phyloP scores from a whole-genome alignment of 805 yeast species.

The Teunomyces atbi region DNA sequence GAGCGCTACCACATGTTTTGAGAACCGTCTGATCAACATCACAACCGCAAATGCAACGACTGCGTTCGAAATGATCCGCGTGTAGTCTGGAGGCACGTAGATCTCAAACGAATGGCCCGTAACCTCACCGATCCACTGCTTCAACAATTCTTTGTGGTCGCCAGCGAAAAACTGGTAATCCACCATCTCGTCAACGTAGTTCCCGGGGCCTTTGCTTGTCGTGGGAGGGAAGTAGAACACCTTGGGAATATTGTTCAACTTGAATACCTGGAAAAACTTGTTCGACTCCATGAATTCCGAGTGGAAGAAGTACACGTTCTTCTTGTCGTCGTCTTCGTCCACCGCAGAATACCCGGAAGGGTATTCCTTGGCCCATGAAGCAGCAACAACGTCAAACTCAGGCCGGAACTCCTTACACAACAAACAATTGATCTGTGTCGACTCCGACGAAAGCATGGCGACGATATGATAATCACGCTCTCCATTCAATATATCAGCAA shows the following conservation, averaged over 20 bases:
- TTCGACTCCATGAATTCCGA: conserved; percentile 68
- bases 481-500: conserved; percentile 53
- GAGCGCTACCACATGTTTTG: conserved; percentile 34
- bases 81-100: conserved; percentile 44
- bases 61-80: conserved; percentile 34
- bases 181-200: conserved; percentile 22
- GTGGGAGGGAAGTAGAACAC: conserved; percentile 61
- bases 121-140: conserved; percentile 31
- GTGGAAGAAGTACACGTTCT: conserved; percentile 61
- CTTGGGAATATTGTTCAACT: conserved; percentile 76
- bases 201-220: conserved; percentile 27
- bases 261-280: conserved; percentile 49
- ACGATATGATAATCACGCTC: conserved; percentile 70
- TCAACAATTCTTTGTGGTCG: conserved; percentile 38
- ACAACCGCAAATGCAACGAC: conserved; percentile 31
- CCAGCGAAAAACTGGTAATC: conserved; percentile 50
- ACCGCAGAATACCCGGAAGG: conserved; percentile 42
- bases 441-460: conserved; percentile 68
- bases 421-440: conserved; percentile 71
- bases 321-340: conserved; percentile 38
- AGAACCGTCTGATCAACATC: conserved; percentile 25
- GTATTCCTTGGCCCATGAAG: conserved; percentile 54
- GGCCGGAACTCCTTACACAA: conserved; percentile 74
- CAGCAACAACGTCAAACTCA: conserved; percentile 55
- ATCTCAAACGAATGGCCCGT: conserved; percentile 37